Conservation (phyloP, 768 basidiomycete genomes). For the Leucocoprinus sp. region DNA sequence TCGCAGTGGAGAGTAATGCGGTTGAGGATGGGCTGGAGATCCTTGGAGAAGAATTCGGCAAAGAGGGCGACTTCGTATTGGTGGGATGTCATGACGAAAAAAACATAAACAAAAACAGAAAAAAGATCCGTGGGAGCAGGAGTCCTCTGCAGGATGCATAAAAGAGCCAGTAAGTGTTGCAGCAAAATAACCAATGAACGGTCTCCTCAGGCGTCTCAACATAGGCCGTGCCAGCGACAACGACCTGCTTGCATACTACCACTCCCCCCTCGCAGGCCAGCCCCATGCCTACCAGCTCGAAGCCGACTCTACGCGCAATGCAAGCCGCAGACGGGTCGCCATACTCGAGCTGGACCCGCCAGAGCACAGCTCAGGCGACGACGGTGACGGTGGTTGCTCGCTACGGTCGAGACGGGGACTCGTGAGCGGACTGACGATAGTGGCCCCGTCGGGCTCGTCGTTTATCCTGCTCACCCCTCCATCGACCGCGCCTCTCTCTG, state of each 20-base stretch:
- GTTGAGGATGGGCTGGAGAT: conserved; percentile 71
- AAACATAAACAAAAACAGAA: conserved; percentile 2
- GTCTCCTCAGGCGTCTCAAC: conserved; percentile 24
- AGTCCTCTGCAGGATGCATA: conserved; percentile 16
- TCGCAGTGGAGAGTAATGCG: conserved; percentile 78
- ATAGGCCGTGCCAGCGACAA: conserved; percentile 17
- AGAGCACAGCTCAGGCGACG: conserved; percentile 20
- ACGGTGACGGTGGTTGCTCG: no score
- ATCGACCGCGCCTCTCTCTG: conserved; percentile 34
- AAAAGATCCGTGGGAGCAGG: not conserved
- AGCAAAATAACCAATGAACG: conserved; percentile 20
- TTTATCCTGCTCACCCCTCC: conserved; percentile 50
- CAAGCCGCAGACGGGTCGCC: conserved; percentile 58
- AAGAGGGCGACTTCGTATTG: conserved; percentile 78
- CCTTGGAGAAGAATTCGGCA: conserved; percentile 72
- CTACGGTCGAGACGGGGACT: no score
- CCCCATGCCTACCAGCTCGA: conserved; percentile 15
- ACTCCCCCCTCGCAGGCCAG: conserved; percentile 41
- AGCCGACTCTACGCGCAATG: conserved; percentile 24
- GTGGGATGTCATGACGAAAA: conserved; percentile 40
- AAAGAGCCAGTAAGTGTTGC: conserved; percentile 4
- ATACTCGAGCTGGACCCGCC: conserved; percentile 53
- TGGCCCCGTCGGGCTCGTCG: conserved; percentile 64
- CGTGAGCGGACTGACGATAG: conserved; percentile 50
- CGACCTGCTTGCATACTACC: conserved; percentile 31